Conservation (phyloP, 2,329 filamentous ascomycete genomes). For the Pseudogymnoascus sp. region DNA sequence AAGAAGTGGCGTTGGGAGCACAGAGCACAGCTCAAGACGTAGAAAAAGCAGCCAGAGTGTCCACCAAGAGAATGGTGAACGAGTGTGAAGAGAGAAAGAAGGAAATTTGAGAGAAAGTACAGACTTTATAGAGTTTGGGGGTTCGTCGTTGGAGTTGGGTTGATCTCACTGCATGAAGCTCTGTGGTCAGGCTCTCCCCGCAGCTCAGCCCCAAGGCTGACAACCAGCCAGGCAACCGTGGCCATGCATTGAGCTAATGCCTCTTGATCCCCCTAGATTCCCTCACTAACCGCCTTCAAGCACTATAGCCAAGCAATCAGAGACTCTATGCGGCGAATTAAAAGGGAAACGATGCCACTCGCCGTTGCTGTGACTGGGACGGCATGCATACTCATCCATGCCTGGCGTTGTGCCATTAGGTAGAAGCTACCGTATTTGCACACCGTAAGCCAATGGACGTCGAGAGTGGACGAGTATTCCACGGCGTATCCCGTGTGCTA, state of each 20-base stretch:
- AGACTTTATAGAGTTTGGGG: not conserved
- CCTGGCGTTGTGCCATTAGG: not conserved
- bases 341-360: not conserved
- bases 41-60: not conserved
- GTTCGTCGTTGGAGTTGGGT: not conserved
- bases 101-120: not conserved
- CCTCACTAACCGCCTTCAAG: not conserved
- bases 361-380: not conserved
- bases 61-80: not conserved
- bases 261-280: not conserved
- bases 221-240: constrained; percentile 1
- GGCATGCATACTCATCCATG: not conserved
- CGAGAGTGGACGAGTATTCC: not conserved
- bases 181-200: not conserved
- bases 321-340: not conserved
- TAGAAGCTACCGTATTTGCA: not conserved
- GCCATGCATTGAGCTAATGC: not conserved
- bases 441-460: not conserved
- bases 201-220: constrained; percentile 5
- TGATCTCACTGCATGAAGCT: not conserved
- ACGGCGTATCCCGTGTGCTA: not conserved
- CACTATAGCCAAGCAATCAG: not conserved
- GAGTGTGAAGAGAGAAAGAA: not conserved
- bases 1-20: not conserved
- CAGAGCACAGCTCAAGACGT: constrained; percentile 3